Percentiles rank a stretch among this genome's conserved stretches.
Evolutionary conservation across 495 filamentous ascomycete genomes (phyloP).

Genomic region (Amphirosellinia nigrospora): DNA sequence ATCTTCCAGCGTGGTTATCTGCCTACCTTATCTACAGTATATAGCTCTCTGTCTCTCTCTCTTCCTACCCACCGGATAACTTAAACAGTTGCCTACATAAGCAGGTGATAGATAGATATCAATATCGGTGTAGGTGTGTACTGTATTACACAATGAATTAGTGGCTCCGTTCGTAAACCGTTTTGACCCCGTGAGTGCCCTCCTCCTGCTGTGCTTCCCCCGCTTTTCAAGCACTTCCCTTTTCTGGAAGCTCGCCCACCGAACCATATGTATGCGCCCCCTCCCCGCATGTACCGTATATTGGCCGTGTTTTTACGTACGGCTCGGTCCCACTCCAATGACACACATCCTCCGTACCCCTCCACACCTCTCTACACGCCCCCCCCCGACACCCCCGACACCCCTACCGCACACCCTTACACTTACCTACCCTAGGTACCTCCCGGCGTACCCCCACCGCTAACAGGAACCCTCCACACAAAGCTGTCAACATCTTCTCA

Average conservation of each 20-base stretch:
- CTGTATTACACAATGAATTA: too few relatives aligned
- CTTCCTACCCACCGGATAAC: neutral
- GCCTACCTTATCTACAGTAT: neutral
- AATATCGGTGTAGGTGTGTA: neutral
- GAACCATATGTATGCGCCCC: neutral
- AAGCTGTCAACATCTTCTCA: slow-evolving; percentile 4
- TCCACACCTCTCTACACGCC: neutral
- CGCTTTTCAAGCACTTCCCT: neutral
- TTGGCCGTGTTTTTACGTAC: slow-evolving; percentile 8
- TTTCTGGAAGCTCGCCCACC: slow-evolving; percentile 9
- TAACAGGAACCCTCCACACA: neutral
- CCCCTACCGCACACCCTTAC: neutral
- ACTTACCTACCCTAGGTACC: neutral
- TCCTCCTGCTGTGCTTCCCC: neutral
- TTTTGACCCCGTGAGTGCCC: neutral
- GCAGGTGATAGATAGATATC: slow-evolving; percentile 11
- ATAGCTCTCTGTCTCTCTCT: too few relatives aligned
- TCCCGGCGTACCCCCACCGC: neutral
- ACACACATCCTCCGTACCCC: neutral
- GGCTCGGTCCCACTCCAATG: neutral
- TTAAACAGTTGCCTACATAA: slow-evolving; percentile 10
- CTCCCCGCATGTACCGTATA: slow-evolving; percentile 22
- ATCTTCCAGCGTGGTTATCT: neutral
- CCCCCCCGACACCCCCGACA: neutral
- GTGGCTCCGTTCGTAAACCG: too few relatives aligned